Evolutionary conservation across 805 yeast species (phyloP).

Genomic region (Candida verbasci): DNA sequence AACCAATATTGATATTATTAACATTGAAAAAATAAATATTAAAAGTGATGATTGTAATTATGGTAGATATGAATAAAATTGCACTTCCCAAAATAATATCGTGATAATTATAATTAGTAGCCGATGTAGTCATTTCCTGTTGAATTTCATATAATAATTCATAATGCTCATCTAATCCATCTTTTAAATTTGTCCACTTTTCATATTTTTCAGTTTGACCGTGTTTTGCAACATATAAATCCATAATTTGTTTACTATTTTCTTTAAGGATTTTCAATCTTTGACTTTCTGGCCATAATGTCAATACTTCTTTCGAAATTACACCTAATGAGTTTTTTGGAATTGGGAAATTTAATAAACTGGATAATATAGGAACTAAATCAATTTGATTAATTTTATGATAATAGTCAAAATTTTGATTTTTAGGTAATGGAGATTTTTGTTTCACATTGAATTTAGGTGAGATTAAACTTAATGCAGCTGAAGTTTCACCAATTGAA

Average conservation of each 20-base stretch:
- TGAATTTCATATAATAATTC: constrained; percentile 46
- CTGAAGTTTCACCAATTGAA: constrained; percentile 83
- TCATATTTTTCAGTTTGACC: constrained; percentile 14
- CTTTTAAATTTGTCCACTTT: constrained; percentile 5
- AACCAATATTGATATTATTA: constrained; percentile 8
- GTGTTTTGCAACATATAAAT: constrained; percentile 40
- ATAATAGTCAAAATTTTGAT: constrained; percentile 51
- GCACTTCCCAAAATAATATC: constrained; percentile 38
- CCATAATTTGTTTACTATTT: constrained; percentile 55
- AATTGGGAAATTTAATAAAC: constrained; percentile 58
- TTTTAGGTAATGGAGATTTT: constrained; percentile 34
- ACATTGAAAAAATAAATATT: constrained; percentile 12
- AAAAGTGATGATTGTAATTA: constrained; percentile 22
- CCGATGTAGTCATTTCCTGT: constrained; percentile 46
- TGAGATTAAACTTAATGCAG: constrained; percentile 72
- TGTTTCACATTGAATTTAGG: constrained; percentile 35
- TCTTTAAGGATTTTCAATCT: constrained; percentile 39
- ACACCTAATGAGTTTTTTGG: constrained; percentile 76
- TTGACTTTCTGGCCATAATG: constrained; percentile 41
- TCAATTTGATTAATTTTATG: constrained; percentile 60
- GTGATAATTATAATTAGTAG: constrained; percentile 67
- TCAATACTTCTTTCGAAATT: constrained; percentile 53
- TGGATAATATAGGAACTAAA: constrained; percentile 64
- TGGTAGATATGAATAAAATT: constrained; percentile 23
- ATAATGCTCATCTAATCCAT: constrained; percentile 11